phyloP scores from a whole-genome alignment of 202 grass and related monocot genomes.

The Alloteropsis angusta region DNA sequence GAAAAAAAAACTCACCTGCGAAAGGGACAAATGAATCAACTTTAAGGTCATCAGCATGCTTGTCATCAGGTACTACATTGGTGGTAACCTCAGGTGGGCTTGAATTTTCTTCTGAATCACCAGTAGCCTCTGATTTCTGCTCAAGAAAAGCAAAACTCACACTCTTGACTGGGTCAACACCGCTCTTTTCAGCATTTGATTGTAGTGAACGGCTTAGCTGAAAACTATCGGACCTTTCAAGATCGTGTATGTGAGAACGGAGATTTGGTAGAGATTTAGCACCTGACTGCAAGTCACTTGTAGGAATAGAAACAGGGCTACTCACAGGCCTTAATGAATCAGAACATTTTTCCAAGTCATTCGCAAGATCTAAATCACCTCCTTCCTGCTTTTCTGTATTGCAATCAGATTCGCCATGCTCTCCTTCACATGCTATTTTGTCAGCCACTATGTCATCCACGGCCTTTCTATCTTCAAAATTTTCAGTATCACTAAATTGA shows the following conservation, averaged over 20 bases:
- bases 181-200: constrained; percentile 32
- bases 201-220: constrained; percentile 56
- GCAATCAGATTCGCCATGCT: constrained; percentile 22
- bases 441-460: constrained; percentile 4
- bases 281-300: constrained; percentile 19
- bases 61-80: constrained; percentile 21
- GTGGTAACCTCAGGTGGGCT: constrained; percentile 20
- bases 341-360: constrained; percentile 21
- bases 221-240: constrained; percentile 45
- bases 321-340: constrained; percentile 33
- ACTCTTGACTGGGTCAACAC: constrained; percentile 30
- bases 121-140: constrained; percentile 26
- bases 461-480: constrained; percentile 38
- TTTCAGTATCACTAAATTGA: constrained; percentile 47
- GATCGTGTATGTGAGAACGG: constrained; percentile 54
- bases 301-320: constrained; percentile 53
- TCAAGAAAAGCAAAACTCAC: constrained; percentile 31
- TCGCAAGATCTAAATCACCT: not conserved
- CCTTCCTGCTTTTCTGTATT: constrained; percentile 34
- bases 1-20: constrained; percentile 46
- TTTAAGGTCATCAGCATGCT: constrained; percentile 33
- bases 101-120: constrained; percentile 34
- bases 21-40: constrained; percentile 35
- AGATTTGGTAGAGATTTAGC: constrained; percentile 70
- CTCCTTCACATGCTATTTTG: constrained; percentile 26